Evolutionary conservation across 1,139 yeast genomes (phyloP), one percentile per base, ranked within the genome.

Genomic region (Candida sanyaensis): DNA sequence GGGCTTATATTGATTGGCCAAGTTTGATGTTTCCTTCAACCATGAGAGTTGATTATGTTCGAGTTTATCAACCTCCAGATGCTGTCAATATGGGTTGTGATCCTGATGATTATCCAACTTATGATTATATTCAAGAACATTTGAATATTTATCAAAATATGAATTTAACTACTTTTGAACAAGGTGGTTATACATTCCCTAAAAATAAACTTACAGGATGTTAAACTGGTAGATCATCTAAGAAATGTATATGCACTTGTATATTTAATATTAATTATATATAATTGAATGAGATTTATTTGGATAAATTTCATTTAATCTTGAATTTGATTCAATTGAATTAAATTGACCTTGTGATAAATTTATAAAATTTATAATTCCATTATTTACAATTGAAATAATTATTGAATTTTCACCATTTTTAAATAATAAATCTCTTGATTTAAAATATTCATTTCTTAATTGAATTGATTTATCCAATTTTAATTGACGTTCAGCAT

Each of bases 1-100:
- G 96, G 96, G 86, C 89, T 1, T 85, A 86, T 62, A 88, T 89
- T 53, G 88, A 87, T 64, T 88, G 96, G 95, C 77, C 78, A 34
- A 73, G 82, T n/a, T 68, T 89, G 41, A 62, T 65, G 42, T 88
- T 89, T 78, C 96, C 96, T 1, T 77, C 79, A 4, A 75, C 77
- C 2, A 68, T 88, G 78, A 71, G 83, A 49, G 71, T 89, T 46
- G 96, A 89, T 65, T 86, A 84, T 58, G 90, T 89, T 21, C 80
- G 96, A 54, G 63, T 89, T 13, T 89, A 89, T 63, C 96, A 89
- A 68, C 93, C 95, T 3, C 56, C 67, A 30, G 80, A 73, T 53
- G 60, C 66, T 7, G 61, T 66, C 2, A 72, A 79, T 32, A 50
- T 85, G 6, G 85, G 90, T 0, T 89, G 96, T 67, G 96, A 89